These are phyloP conservation scores for Mycena rebaudengoi DNA, from an alignment of 768 basidiomycete genomes.

Conservation along the genomic window DNA sequence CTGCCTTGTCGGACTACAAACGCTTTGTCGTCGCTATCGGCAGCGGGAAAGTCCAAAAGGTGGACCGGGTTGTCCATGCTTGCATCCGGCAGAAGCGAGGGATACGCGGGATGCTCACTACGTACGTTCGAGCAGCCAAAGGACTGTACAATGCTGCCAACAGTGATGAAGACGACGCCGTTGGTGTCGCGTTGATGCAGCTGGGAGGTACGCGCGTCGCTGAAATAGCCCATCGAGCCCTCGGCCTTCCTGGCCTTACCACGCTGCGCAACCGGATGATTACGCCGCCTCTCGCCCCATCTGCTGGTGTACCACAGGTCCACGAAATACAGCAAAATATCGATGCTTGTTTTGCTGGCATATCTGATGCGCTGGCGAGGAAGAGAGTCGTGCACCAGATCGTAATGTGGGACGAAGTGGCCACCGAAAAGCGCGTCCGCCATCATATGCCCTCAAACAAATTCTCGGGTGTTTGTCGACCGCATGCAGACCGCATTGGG, in stretches of 20 bases:
- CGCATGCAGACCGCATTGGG: constrained; percentile 30
- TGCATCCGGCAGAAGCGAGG: constrained; percentile 11
- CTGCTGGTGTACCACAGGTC: constrained; percentile 13
- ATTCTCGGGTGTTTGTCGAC: constrained; percentile 36
- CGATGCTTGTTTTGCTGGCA: constrained; percentile 15
- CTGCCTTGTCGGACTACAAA: neutral
- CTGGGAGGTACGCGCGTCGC: constrained; percentile 31
- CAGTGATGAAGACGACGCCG: constrained; percentile 30
- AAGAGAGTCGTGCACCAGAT: constrained; percentile 29
- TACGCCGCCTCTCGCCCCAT: constrained; percentile 27
- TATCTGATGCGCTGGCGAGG: constrained; percentile 2
- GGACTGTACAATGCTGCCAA: constrained; percentile 32
- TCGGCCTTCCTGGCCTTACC: constrained; percentile 21
- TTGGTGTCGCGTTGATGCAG: constrained; percentile 29
- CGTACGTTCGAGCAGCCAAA: constrained; percentile 11
- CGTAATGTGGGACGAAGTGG: constrained; percentile 40
- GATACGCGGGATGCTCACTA: constrained; percentile 17
- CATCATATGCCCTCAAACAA: constrained; percentile 34
- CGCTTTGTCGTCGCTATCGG: constrained; percentile 3
- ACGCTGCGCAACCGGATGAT: constrained; percentile 22
- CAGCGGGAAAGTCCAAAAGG: neutral
- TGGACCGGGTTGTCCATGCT: neutral
- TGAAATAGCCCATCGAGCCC: constrained; percentile 31
- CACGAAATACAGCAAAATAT: constrained; percentile 28
- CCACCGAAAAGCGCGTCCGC: constrained; percentile 32